Evolutionary conservation across 2,329 filamentous ascomycete genomes (phyloP), one percentile per base, ranked within the genome.

Genomic region (Talaromyces sp.): DNA sequence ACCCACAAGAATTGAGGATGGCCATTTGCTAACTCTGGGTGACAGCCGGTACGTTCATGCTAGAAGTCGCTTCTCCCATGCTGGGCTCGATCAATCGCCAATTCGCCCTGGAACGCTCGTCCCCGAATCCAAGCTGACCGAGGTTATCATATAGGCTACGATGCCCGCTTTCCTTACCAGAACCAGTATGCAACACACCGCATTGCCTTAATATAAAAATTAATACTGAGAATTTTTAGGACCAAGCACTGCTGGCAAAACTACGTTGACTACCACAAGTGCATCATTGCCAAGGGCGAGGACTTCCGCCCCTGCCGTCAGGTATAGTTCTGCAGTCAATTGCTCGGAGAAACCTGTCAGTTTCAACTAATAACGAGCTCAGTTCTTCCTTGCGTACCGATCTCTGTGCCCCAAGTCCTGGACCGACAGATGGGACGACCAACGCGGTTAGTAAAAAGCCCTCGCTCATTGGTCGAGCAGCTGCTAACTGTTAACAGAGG

Each of bases 181-280:
- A 99, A 99, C 71, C 79, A 81, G 79, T 81, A 76, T 63, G 78
- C 68, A 55, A 56, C 13, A 29, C 17, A 21, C 32, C 29, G 19
- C 19, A 51, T 56, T 56, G 46, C 46, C 26, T 53, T 51, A 32
- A 29, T 43, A 55, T 55, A 32, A 52, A n/a, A n/a, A n/a, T n/a
- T n/a, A n/a, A 32, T 9, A 58, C 60, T 14, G 55, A 59, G 24
- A 59, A 21, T 43, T 27, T n/a, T 53, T 58, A 82, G 80, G 79
- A 88, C 93, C 82, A 97, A 97, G 89, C 93, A 99, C 87, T 99
- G 95, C 91, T 99, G 95, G 95, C 96, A 99, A 81, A 99, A 99
- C 87, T 99, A 99, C 82, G 95, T 99, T 83, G 95, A 99, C 81
- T 98, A 99, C 86, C 91, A 99, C 88, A 99, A 99, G 87, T 99